Conservation (phyloP, 306 rosid species). For the Fragaria nilgerrensis region DNA sequence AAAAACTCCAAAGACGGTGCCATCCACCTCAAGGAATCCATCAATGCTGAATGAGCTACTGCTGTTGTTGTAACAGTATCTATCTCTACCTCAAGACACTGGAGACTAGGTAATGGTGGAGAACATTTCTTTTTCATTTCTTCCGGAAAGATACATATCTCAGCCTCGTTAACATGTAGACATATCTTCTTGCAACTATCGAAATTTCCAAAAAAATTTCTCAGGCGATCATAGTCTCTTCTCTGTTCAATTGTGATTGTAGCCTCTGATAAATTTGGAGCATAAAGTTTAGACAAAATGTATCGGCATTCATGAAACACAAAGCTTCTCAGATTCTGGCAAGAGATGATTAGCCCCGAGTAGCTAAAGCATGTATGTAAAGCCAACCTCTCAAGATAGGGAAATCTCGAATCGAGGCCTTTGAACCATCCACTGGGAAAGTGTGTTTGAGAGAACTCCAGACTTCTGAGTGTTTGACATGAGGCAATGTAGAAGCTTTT, state of each 20-base stretch:
- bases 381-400: conserved; percentile 3
- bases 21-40: conserved; percentile 1
- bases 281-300: neutral
- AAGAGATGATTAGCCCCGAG: neutral
- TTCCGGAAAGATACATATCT: neutral
- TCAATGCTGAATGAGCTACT: neutral
- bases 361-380: neutral
- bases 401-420: neutral
- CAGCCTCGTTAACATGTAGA: neutral
- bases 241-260: neutral
- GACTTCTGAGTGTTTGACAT: neutral
- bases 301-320: neutral
- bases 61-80: neutral
- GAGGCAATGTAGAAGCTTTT: neutral
- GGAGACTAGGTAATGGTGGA: neutral
- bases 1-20: neutral
- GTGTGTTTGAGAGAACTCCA: neutral
- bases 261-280: neutral
- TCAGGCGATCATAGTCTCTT: neutral
- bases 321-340: neutral
- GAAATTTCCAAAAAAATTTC: neutral
- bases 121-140: neutral
- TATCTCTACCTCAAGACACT: neutral
- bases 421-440: neutral
- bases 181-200: neutral